phyloP scores from a whole-genome alignment of 768 basidiomycete genomes.

The Hypholoma sublateritium region DNA sequence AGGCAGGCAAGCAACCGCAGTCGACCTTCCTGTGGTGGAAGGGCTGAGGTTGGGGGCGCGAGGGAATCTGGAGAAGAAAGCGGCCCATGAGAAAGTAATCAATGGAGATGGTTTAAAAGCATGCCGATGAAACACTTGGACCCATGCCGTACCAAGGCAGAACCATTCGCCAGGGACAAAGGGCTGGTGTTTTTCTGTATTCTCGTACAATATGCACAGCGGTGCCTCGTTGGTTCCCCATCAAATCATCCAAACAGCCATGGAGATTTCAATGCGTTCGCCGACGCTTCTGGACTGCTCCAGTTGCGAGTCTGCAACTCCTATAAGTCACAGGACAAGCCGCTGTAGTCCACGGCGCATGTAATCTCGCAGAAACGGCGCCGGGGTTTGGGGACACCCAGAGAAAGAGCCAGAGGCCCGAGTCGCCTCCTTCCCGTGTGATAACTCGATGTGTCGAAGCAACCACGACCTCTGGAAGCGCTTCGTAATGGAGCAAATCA shows the following conservation, averaged over 20 bases:
- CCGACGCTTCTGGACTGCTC: constrained; percentile 50
- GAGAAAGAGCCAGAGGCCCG: constrained; percentile 45
- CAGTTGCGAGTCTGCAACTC: constrained; percentile 21
- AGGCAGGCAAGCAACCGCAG: constrained; percentile 30
- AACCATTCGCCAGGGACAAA: constrained; percentile 14
- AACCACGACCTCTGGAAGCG: neutral
- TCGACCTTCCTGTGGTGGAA: constrained; percentile 42
- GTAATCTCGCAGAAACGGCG: constrained; percentile 46
- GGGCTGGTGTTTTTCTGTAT: constrained; percentile 24
- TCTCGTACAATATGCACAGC: constrained; percentile 14
- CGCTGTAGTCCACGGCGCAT: constrained; percentile 51
- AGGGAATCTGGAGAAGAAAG: constrained; percentile 14
- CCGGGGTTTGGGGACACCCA: constrained; percentile 45
- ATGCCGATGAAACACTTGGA: constrained; percentile 3
- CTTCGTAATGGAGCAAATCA: constrained; percentile 11
- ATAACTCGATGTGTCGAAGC: constrained; percentile 6
- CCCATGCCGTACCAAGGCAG: constrained; percentile 27
- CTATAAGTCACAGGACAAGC: constrained; percentile 19
- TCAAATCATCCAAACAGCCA: constrained; percentile 42
- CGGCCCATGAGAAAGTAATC: constrained; percentile 15
- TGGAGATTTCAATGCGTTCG: constrained; percentile 50
- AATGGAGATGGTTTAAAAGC: constrained; percentile 1
- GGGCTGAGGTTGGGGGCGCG: constrained; percentile 41
- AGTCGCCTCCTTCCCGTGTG: constrained; percentile 39
- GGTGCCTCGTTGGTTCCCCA: constrained; percentile 5